Conservation (phyloP, 768 basidiomycete genomes). For the Amanita thiersii region DNA sequence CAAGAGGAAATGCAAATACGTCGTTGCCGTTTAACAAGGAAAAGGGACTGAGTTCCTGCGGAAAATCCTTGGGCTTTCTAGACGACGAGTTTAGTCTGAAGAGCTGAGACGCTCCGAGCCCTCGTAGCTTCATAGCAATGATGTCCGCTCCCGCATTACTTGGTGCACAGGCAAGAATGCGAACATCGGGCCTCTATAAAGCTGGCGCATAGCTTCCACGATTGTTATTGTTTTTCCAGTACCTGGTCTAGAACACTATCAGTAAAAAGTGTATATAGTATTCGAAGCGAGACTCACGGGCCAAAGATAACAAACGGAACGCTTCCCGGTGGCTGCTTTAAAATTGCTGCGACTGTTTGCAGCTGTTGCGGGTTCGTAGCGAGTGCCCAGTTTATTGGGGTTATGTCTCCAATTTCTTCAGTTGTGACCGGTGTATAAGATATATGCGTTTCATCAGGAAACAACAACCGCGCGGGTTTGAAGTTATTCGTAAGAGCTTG, state of each 20-base stretch:
- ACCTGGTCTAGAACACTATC: conserved; percentile 32
- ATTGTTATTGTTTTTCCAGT: conserved; percentile 65
- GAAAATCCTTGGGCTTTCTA: conserved; percentile 27
- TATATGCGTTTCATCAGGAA: conserved; percentile 28
- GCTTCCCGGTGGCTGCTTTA: conserved; percentile 34
- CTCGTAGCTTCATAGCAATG: conserved; percentile 35
- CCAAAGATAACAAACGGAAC: conserved; percentile 56
- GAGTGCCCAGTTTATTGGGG: conserved; percentile 24
- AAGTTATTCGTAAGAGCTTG: conserved; percentile 36
- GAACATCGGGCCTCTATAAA: conserved; percentile 34
- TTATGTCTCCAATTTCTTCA: conserved; percentile 15
- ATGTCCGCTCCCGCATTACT: conserved; percentile 63
- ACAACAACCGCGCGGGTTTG: conserved; percentile 33
- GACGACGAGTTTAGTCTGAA: conserved; percentile 50
- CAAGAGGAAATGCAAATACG: conserved; percentile 37
- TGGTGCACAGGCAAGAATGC: conserved; percentile 57
- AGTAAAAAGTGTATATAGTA: background rate
- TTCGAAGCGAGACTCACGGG: conserved; percentile 37
- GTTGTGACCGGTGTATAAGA: conserved; percentile 14
- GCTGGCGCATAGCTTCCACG: conserved; percentile 54
- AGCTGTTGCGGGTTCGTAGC: conserved; percentile 38
- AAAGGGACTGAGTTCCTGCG: conserved; percentile 28
- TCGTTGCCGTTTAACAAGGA: conserved; percentile 29
- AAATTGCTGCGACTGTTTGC: conserved; percentile 41
- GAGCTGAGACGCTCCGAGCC: conserved; percentile 27